phyloP scores from a whole-genome alignment of 306 rosid species.

The Sicyos baderoa region DNA sequence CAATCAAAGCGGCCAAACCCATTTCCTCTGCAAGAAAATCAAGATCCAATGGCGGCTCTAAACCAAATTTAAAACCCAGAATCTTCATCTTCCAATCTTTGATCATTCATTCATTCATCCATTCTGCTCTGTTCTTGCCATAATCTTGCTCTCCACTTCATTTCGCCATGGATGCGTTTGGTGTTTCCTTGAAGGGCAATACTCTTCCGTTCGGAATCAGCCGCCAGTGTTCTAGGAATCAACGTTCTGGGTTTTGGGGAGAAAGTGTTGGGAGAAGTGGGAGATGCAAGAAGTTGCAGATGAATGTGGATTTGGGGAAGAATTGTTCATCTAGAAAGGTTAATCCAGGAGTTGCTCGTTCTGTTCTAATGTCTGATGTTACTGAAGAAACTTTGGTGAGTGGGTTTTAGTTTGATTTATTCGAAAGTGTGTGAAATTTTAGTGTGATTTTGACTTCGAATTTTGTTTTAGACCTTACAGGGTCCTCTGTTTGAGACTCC shows the following conservation, averaged over 20 bases:
- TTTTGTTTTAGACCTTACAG: conserved; percentile 38
- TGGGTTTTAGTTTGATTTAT: no score
- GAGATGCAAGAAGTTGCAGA: conserved; percentile 17
- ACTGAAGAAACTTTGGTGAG: conserved; percentile 34
- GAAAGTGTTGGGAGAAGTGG: conserved; percentile 33
- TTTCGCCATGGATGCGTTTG: conserved; percentile 38
- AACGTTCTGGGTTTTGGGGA: conserved; percentile 41
- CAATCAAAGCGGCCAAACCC: neutral
- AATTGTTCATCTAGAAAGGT: conserved; percentile 24
- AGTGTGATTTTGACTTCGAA: neutral
- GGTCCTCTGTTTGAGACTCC: conserved; percentile 38
- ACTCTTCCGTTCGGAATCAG: conserved; percentile 21
- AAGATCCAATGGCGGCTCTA: neutral
- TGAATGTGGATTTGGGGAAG: conserved; percentile 27
- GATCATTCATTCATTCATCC: neutral
- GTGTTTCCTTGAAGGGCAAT: conserved; percentile 35
- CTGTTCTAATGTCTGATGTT: conserved; percentile 52
- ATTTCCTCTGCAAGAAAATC: no score
- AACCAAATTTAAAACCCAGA: neutral
- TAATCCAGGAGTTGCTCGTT: conserved; percentile 27
- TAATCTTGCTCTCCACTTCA: neutral
- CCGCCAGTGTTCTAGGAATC: conserved; percentile 24
- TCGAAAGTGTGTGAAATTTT: neutral
- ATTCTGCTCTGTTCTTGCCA: no score
- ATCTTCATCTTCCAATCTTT: neutral